A percentile compares a stretch with the other conserved stretches of the same genome.
Conservation (phyloP, 1,284 basidiomycete genomes). For the Takashimella tepidaria region DNA sequence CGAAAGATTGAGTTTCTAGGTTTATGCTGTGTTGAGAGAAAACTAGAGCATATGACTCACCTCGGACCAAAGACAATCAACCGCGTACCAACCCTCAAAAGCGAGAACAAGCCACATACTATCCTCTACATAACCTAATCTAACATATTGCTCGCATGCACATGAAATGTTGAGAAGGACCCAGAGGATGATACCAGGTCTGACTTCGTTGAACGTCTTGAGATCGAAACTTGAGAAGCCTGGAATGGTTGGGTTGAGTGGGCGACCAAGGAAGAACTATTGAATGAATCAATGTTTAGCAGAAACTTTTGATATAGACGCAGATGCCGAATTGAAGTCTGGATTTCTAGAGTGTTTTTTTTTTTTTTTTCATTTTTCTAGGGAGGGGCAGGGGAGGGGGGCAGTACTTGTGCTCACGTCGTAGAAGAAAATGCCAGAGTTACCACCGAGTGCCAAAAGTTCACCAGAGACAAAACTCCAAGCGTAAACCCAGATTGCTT, state of each 20-base stretch:
- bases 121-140: conserved; percentile 70
- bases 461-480: conserved; percentile 60
- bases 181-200: conserved; percentile 96
- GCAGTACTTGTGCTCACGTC: conserved; percentile 59
- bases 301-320: too few relatives aligned
- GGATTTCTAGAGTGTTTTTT: too few relatives aligned
- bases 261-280: conserved; percentile 96
- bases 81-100: conserved; percentile 85
- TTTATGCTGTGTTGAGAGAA: too few relatives aligned
- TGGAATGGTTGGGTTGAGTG: conserved; percentile 73
- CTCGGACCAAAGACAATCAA: conserved; percentile 84
- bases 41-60: conserved; percentile 49
- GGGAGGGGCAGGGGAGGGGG: not conserved
- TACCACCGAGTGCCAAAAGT: conserved; percentile 85
- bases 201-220: conserved; percentile 95
- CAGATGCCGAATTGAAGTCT: too few relatives aligned
- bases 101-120: conserved; percentile 84
- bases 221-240: conserved; percentile 67
- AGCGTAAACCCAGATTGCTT: conserved; percentile 69
- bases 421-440: conserved; percentile 81
- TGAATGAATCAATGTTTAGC: not conserved
- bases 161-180: conserved; percentile 84
- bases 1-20: too few relatives aligned
- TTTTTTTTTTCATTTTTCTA: too few relatives aligned
- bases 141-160: conserved; percentile 82